Percentiles rank a stretch among this genome's conserved stretches.
Conservation (phyloP, 139 green algal genomes). For the Closterium sp. region DNA sequence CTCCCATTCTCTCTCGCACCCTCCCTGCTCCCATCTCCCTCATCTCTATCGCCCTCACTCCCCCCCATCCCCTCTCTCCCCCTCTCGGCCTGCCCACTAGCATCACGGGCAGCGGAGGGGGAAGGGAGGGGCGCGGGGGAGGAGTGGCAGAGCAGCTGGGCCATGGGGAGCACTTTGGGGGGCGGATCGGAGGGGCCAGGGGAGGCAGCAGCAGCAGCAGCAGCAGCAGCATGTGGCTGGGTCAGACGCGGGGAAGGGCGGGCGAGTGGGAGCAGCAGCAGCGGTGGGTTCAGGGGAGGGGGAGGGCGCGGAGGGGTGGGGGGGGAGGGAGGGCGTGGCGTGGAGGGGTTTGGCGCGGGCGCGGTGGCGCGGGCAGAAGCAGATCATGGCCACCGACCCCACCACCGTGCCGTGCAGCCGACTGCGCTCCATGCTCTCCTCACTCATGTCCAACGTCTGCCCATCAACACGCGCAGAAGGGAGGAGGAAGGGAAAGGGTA, state of each 20-base stretch:
- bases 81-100: not conserved
- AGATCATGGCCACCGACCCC: constrained; percentile 49
- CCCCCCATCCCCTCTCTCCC: not conserved
- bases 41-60: not conserved
- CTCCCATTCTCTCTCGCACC: not conserved
- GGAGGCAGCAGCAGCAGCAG: not conserved
- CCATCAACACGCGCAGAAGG: too few species aligned
- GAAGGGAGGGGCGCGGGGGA: not conserved
- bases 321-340: not conserved
- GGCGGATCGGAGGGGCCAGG: not conserved
- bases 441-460: not conserved
- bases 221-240: not conserved
- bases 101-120: not conserved
- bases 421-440: not conserved
- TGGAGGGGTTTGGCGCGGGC: not conserved
- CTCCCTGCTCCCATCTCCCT: not conserved
- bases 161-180: not conserved
- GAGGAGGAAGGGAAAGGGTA: not conserved
- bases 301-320: not conserved
- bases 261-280: not conserved
- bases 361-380: constrained; percentile 65
- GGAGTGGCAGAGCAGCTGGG: not conserved
- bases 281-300: not conserved
- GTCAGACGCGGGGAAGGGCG: not conserved
- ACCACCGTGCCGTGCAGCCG: not conserved